Evolutionary conservation across 1,284 basidiomycete genomes (phyloP).

Genomic region (Apiotrichum sp.): DNA sequence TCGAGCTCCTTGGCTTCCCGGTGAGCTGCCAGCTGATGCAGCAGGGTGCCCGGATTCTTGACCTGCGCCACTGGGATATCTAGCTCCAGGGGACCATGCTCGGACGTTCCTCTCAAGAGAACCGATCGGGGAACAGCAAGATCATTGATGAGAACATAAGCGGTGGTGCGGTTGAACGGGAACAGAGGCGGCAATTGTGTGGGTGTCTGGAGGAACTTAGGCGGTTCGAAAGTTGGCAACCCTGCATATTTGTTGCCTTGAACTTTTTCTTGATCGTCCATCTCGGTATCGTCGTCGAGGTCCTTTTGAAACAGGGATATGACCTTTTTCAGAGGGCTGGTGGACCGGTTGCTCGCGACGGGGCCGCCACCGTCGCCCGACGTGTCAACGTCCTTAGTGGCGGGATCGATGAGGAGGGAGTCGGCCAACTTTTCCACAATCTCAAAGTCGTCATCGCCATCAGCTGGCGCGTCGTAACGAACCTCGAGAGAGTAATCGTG

Average conservation of each 20-base stretch:
- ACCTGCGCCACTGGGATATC: slow-evolving; percentile 44
- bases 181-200: slow-evolving; percentile 8
- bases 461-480: slow-evolving; percentile 3
- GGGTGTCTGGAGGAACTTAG: slow-evolving; percentile 42
- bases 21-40: slow-evolving; percentile 56
- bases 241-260: not conserved
- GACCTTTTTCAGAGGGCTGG: slow-evolving; percentile 22
- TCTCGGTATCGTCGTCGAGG: not conserved
- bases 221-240: slow-evolving; percentile 49
- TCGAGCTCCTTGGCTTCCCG: slow-evolving; percentile 50
- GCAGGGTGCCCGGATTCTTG: slow-evolving; percentile 3
- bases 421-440: slow-evolving; percentile 10
- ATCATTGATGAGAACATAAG: slow-evolving; percentile 52
- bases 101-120: slow-evolving; percentile 44
- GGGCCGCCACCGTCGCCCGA: too few relatives aligned
- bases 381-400: too few relatives aligned
- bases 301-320: slow-evolving; percentile 27
- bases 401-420: not conserved
- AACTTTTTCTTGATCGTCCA: not conserved
- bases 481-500: slow-evolving; percentile 11
- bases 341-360: too few relatives aligned
- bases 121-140: not conserved
- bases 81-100: slow-evolving; percentile 43
- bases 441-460: slow-evolving; percentile 17
- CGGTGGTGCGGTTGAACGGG: slow-evolving; percentile 26